Conservation (phyloP, 2,329 filamentous ascomycete genomes). For the Fusarium dlaminii region DNA sequence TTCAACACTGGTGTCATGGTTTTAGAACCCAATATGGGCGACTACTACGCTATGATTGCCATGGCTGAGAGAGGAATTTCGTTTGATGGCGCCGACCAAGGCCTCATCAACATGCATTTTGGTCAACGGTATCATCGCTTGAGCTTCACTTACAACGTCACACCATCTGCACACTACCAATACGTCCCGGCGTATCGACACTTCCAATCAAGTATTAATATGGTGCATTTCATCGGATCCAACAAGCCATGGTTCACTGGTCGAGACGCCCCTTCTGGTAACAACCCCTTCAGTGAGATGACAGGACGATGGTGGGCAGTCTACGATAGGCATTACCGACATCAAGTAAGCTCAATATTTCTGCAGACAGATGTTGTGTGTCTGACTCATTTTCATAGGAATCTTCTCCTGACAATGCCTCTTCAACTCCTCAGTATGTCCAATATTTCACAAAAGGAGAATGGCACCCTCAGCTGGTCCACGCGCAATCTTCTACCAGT, state of each 20-base stretch:
- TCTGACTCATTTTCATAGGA: slow-evolving; percentile 33
- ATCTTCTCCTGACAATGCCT: slow-evolving; percentile 9
- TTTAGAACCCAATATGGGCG: slow-evolving; percentile 83
- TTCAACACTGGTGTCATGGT: slow-evolving; percentile 99
- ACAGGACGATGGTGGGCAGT: slow-evolving; percentile 92
- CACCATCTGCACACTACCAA: slow-evolving; percentile 95
- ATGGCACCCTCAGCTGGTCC: slow-evolving; percentile 47
- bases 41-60: slow-evolving; percentile 85
- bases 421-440: slow-evolving; percentile 50
- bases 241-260: slow-evolving; percentile 88
- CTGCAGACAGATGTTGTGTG: neutral
- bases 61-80: slow-evolving; percentile 89
- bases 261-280: slow-evolving; percentile 62
- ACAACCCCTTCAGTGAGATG: slow-evolving; percentile 82
- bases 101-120: slow-evolving; percentile 94
- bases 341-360: slow-evolving; percentile 53
- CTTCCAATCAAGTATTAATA: slow-evolving; percentile 87
- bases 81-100: slow-evolving; percentile 97
- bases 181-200: slow-evolving; percentile 95
- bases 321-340: slow-evolving; percentile 85
- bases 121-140: slow-evolving; percentile 83
- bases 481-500: slow-evolving; percentile 30
- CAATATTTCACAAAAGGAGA: slow-evolving; percentile 66
- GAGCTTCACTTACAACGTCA: slow-evolving; percentile 97
- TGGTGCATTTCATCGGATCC: slow-evolving; percentile 93